Evolutionary conservation across 768 basidiomycete genomes (phyloP).

Genomic region (Macrolepiota dolichaula): DNA sequence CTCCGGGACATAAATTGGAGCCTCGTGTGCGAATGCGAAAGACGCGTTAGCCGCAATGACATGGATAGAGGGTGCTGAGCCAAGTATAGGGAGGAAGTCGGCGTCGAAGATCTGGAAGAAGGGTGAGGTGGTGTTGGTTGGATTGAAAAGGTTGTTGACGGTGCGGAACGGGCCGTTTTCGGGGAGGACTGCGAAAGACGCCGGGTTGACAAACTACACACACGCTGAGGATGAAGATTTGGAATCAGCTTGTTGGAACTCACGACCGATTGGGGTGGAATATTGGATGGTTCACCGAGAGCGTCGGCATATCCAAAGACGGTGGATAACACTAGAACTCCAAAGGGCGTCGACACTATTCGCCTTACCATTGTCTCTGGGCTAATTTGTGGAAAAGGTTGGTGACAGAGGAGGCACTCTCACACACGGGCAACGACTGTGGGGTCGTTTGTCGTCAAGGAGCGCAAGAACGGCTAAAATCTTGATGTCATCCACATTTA

Average conservation of each 20-base stretch:
- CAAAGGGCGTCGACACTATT: neutral
- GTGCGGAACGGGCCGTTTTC: constrained; percentile 37
- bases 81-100: constrained; percentile 61
- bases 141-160: constrained; percentile 48
- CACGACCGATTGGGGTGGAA: constrained; percentile 31
- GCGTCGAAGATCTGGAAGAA: constrained; percentile 53
- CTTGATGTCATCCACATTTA: neutral
- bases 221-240: neutral
- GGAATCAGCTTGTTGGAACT: constrained; percentile 8
- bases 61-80: constrained; percentile 51
- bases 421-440: too few relatives aligned
- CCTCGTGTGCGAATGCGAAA: constrained; percentile 78
- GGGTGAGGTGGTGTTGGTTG: constrained; percentile 52
- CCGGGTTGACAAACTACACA: constrained; percentile 47
- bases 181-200: constrained; percentile 49
- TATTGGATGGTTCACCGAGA: neutral
- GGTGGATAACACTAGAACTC: neutral
- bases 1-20: constrained; percentile 61
- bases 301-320: neutral
- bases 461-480: too few relatives aligned
- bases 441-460: too few relatives aligned
- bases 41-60: constrained; percentile 57
- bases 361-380: neutral
- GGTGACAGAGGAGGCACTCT: neutral
- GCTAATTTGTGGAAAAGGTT: neutral